Base-by-base conservation (phyloP, 345 rosid genomes). In the Gossypium australe region DNA sequence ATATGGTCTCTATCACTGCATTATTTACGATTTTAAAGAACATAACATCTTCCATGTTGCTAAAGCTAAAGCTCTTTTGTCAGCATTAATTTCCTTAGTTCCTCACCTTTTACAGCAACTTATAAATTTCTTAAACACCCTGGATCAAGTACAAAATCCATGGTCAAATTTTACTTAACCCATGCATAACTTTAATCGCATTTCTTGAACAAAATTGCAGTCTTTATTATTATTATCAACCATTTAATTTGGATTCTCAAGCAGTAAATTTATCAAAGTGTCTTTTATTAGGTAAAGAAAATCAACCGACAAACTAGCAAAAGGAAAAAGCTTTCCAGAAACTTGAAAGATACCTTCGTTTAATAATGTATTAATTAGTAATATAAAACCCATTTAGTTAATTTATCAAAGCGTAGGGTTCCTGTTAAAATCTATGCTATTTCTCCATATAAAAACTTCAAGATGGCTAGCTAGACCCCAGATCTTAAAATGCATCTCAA, bases 71-170 rank as follows among this genome's bases (percentile, higher is more conserved):
- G 25, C 7, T 34, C 14, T 65, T 44, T 65, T n/a, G 7, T 43
- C 27, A 18, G 68, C 49, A 65, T 41, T 43, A 43, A 65, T 14
- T 61, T 29, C 41, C 16, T 29, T 18, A 41, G 41, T 4, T 34
- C 41, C 18, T 65, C 24, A 20, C 51, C 16, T 18, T 41, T 38
- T n/a, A 65, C 3, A 18, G 27, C 69, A n/a, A 6, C 34, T 17
- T 11, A 44, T 45, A 65, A 47, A 65, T 65, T 65, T 43, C 70
- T 65, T 65, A 41, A n/a, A 63, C 68, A 63, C 41, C 68, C 48
- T 2, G 14, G 29, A 66, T 66, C 18, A 66, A 11, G 52, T 45
- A 43, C 22, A 48, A 9, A 14, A 20, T 68, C 25, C 44, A 49
- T 47, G 16, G 8, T 49, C 49, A 48, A 67, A 8, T 48, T 47